Conservation (phyloP, 1,139 yeast species). For the Spathaspora sp. region DNA sequence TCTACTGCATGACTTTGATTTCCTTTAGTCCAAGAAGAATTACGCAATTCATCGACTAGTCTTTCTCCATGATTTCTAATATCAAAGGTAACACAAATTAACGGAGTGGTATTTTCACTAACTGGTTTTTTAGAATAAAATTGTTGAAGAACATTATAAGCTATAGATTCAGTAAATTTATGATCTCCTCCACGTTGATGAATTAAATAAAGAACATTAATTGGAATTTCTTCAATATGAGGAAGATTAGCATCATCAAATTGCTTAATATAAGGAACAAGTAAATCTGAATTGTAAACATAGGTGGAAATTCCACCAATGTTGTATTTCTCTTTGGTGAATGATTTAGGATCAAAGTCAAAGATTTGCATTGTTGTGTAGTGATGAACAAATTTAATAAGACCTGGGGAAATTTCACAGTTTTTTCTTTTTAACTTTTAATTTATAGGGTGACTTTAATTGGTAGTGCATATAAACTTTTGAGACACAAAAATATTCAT, state of each 20-base stretch:
- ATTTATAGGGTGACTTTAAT: background rate
- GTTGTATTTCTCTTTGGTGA: slow-evolving; percentile 23
- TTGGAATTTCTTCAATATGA: slow-evolving; percentile 25
- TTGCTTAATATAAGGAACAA: slow-evolving; percentile 24
- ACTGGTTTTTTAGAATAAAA: slow-evolving; percentile 20
- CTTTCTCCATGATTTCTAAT: slow-evolving; percentile 62
- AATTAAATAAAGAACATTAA: slow-evolving; percentile 39
- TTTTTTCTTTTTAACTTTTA: too few species aligned
- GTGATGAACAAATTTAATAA: background rate
- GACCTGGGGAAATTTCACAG: background rate
- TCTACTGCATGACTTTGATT: slow-evolving; percentile 54
- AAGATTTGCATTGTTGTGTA: slow-evolving; percentile 16
- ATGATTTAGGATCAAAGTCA: slow-evolving; percentile 21
- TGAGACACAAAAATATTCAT: too few species aligned
- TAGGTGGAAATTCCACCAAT: slow-evolving; percentile 36
- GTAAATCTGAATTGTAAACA: slow-evolving; percentile 32
- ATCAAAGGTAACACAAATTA: slow-evolving; percentile 57
- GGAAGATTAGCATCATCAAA: slow-evolving; percentile 14
- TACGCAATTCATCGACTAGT: slow-evolving; percentile 30
- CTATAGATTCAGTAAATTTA: slow-evolving; percentile 31
- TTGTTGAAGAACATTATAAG: slow-evolving; percentile 28
- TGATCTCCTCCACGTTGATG: slow-evolving; percentile 37
- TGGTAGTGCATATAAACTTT: background rate
- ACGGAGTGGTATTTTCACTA: slow-evolving; percentile 19
- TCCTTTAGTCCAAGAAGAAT: slow-evolving; percentile 47